Evolutionary conservation across 108 stramenopile species (phyloP).

Genomic region (Cyclotella sp.): DNA sequence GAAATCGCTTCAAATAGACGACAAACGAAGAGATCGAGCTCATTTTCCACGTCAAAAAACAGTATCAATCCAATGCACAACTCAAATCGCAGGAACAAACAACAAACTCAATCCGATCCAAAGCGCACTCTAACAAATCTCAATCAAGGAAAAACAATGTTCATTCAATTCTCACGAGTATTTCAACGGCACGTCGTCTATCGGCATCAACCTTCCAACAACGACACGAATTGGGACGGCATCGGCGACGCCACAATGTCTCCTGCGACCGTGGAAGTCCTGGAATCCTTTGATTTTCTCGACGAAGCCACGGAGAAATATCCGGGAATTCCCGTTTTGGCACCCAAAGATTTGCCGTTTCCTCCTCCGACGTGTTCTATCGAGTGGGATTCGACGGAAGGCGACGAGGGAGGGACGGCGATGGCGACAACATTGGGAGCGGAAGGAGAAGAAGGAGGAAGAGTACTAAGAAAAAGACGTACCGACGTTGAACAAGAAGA

Average conservation of each 20-base stretch:
- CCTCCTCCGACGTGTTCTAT: slow-evolving; percentile 65
- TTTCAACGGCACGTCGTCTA: slow-evolving; percentile 58
- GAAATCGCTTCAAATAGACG: too few relatives aligned
- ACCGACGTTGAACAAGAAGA: slow-evolving; percentile 23
- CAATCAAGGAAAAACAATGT: slow-evolving; percentile 6
- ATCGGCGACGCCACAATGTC: background rate
- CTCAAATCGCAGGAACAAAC: too few relatives aligned
- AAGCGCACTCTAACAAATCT: background rate
- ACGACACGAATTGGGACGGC: background rate
- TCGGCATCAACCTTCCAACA: background rate
- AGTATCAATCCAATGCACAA: too few relatives aligned
- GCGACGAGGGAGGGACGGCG: background rate
- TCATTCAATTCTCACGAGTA: slow-evolving; percentile 55
- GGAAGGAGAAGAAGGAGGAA: background rate
- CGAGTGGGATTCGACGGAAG: slow-evolving; percentile 13
- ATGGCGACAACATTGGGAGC: too few relatives aligned
- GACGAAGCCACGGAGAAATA: slow-evolving; percentile 52
- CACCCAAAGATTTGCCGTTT: slow-evolving; percentile 36
- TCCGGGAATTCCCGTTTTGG: slow-evolving; percentile 42
- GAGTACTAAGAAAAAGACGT: background rate
- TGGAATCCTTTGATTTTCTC: slow-evolving; percentile 58
- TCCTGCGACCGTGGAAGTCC: slow-evolving; percentile 14
- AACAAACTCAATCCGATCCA: too few relatives aligned
- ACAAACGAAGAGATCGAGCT: too few relatives aligned
- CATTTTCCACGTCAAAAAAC: too few relatives aligned